Base-by-base conservation (phyloP, 2,329 filamentous ascomycete genomes). In the Cercospora nicotianae region DNA sequence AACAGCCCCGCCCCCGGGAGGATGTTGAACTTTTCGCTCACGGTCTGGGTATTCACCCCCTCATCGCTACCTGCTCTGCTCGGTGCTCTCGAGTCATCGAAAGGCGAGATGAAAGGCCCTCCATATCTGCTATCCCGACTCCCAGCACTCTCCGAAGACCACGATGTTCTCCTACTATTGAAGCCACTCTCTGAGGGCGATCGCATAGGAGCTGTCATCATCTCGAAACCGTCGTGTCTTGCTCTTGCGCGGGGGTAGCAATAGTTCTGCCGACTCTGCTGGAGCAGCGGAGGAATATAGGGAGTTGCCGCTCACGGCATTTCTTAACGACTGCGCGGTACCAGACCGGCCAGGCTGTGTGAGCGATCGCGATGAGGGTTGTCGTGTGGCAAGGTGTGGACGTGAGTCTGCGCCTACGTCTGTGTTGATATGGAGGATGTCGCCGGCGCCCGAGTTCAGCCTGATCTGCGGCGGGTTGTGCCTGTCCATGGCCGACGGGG, bases 1-100 rank as follows among this genome's bases (percentile, higher is more conserved):
- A 92, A 77, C 63, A 91, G 79, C 5, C 88, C 88, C 13, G 88
- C 86, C 2, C 87, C 89, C 0, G 90, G 89, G 76, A 87, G 82
- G 63, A 92, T 91, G 75, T 90, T 91, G 78, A 89, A 91, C 78
- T 91, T 91, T 75, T 91, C 88, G 16, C 88, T 87, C 3, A 91
- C 89, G 1, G 89, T 91, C 79, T 91, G 89, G 0, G 89, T 91
- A 74, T 90, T 91, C 63, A 91, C 80, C 73, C 84, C 83, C 28
- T 90, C 87, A 57, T 90, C 87, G 73, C 87, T 90, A n/a, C 84
- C 87, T 20, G 85, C 82, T 69, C 86, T 80, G 60, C 87, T 90
- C 2, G 85, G 85, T 12, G 85, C 83, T 71, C 84, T 81, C 4
- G 86, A 87, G 69, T 90, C 87, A 67, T 87, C 85, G 71, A 88